A percentile compares a stretch with the other conserved stretches of the same genome.
phyloP scores from a whole-genome alignment of 306 rosid genomes.

The Bauhinia variegata region DNA sequence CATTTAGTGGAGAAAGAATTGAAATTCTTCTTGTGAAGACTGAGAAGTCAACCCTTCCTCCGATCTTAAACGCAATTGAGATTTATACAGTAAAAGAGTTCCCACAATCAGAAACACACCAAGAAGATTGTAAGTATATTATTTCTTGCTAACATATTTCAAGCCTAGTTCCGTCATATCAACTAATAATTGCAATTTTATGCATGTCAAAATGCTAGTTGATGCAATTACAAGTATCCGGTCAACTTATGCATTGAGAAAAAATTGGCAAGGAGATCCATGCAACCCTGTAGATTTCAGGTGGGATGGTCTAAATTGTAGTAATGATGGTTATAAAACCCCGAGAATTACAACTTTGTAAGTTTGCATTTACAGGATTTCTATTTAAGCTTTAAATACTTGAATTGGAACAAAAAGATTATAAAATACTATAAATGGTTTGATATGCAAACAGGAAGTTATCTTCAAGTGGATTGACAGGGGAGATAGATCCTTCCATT shows the following conservation, averaged over 20 bases:
- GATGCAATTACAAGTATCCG: slow-evolving; percentile 50
- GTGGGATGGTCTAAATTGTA: slow-evolving; percentile 61
- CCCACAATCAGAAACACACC: slow-evolving; percentile 30
- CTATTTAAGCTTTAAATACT: slow-evolving; percentile 9
- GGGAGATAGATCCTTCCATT: too few species aligned
- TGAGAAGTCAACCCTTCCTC: slow-evolving; percentile 40
- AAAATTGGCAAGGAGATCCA: slow-evolving; percentile 66
- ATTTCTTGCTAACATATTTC: too few species aligned
- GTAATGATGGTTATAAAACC: neutral
- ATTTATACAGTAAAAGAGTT: neutral
- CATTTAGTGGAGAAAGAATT: neutral
- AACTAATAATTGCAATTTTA: neutral
- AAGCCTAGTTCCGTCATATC: neutral
- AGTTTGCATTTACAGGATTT: slow-evolving; percentile 24
- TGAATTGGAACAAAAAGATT: too few species aligned
- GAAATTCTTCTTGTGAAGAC: neutral
- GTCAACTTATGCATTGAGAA: slow-evolving; percentile 46
- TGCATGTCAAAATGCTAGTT: slow-evolving; percentile 32
- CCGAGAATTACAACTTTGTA: slow-evolving; percentile 53
- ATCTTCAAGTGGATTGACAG: too few species aligned
- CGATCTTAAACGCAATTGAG: slow-evolving; percentile 49
- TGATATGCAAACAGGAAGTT: too few species aligned
- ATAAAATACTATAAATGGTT: neutral
- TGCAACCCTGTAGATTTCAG: slow-evolving; percentile 43
- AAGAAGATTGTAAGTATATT: slow-evolving; percentile 40